Percentiles rank a stretch among this genome's conserved stretches.
Conservation (phyloP, 768 basidiomycete genomes). For the Guyanaporus albipodus region DNA sequence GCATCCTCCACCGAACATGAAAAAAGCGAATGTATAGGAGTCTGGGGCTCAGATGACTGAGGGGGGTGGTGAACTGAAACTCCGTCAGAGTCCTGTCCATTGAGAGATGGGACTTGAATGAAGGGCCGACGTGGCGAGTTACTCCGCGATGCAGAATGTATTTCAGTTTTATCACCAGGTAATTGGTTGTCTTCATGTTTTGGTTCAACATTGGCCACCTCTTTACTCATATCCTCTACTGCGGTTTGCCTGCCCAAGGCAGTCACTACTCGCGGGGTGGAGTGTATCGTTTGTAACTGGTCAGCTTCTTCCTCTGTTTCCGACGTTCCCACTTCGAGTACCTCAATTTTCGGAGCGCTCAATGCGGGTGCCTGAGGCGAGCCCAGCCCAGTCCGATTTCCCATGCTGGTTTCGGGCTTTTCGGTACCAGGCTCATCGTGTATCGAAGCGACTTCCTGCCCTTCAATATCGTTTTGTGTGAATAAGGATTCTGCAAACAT, state of each 20-base stretch:
- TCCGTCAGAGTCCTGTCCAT: not conserved
- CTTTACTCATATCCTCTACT: not conserved
- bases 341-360: conserved; percentile 9
- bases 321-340: conserved; percentile 9
- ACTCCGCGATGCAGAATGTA: not conserved
- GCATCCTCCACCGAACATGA: conserved; percentile 12
- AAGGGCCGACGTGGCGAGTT: not conserved
- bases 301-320: conserved; percentile 11
- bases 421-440: not conserved
- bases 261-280: not conserved
- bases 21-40: conserved; percentile 27
- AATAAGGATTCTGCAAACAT: conserved; percentile 1
- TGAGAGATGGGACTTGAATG: not conserved
- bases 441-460: not conserved
- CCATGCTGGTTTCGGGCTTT: not conserved
- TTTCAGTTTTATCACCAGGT: conserved; percentile 6
- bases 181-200: not conserved
- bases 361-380: not conserved
- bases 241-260: not conserved
- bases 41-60: conserved; percentile 1
- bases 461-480: not conserved
- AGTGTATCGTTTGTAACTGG: conserved; percentile 2
- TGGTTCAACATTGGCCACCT: not conserved
- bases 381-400: not conserved
- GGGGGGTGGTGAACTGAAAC: not conserved